These are phyloP conservation scores for Megacollybia platyphylla DNA, from an alignment of 1,284 basidiomycete species.

Conservation along the genomic window DNA sequence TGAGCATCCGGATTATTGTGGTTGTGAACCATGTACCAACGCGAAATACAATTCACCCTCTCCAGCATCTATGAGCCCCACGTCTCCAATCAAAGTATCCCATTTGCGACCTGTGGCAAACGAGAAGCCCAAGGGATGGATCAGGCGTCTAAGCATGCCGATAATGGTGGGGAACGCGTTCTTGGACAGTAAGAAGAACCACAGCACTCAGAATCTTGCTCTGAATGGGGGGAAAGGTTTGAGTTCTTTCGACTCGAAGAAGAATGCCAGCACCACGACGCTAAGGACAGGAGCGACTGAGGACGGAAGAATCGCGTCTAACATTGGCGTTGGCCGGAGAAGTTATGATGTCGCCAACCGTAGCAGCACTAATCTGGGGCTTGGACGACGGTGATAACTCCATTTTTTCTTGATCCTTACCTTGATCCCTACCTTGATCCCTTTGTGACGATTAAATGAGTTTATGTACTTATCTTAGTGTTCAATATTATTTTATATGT, in stretches of 20 bases:
- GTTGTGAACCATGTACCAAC: conserved; percentile 46
- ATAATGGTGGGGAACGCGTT: conserved; percentile 43
- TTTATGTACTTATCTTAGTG: too few species aligned
- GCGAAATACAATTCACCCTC: conserved; percentile 27
- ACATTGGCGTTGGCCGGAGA: conserved; percentile 15
- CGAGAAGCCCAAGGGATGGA: conserved; percentile 61
- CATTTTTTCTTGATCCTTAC: not conserved
- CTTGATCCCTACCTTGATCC: too few species aligned
- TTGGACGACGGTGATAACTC: conserved; percentile 7
- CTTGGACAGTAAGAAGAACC: conserved; percentile 29
- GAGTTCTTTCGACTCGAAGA: conserved; percentile 28
- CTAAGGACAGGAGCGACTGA: conserved; percentile 20
- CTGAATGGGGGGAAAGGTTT: conserved; percentile 14
- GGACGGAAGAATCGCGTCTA: conserved; percentile 19
- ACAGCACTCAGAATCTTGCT: conserved; percentile 12
- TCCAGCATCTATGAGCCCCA: conserved; percentile 16
- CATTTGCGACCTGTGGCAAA: conserved; percentile 21
- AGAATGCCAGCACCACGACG: conserved; percentile 27
- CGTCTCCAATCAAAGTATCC: conserved; percentile 30
- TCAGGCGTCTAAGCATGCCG: conserved; percentile 66
- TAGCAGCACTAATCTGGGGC: conserved; percentile 27
- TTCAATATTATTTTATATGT: too few species aligned
- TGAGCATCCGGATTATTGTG: conserved; percentile 43
- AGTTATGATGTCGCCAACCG: conserved; percentile 35
- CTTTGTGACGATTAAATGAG: not conserved